Evolutionary conservation across 768 basidiomycete genomes (phyloP).

Genomic region (Amylocystis lapponica): DNA sequence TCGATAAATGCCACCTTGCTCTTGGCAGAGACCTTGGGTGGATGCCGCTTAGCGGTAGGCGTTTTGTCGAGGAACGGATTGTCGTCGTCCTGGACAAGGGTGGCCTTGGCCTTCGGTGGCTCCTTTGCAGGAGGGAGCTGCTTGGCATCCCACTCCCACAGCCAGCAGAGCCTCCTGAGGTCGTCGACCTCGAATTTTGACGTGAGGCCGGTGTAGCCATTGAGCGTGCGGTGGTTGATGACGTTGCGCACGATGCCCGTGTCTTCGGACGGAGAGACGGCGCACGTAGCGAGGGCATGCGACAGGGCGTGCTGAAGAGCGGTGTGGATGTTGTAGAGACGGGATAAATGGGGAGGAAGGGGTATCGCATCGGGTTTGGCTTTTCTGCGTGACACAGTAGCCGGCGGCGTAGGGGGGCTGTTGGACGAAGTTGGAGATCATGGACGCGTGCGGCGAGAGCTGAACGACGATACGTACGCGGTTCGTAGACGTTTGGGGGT

Average conservation of each 20-base stretch:
- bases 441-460: slow-evolving; percentile 1
- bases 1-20: slow-evolving; percentile 1
- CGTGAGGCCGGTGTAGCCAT: slow-evolving; percentile 60
- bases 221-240: slow-evolving; percentile 68
- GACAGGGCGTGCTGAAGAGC: slow-evolving; percentile 79
- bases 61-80: slow-evolving; percentile 65
- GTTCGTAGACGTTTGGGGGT: slow-evolving; percentile 66
- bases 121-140: slow-evolving; percentile 24
- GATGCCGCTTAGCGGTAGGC: slow-evolving; percentile 17
- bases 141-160: slow-evolving; percentile 82
- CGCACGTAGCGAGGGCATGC: slow-evolving; percentile 79
- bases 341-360: slow-evolving; percentile 54
- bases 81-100: slow-evolving; percentile 37
- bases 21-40: not conserved
- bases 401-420: slow-evolving; percentile 57
- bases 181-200: slow-evolving; percentile 64
- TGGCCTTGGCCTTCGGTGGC: slow-evolving; percentile 1
- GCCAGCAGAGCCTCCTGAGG: slow-evolving; percentile 73
- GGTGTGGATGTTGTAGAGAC: slow-evolving; percentile 59
- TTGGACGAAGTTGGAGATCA: not conserved
- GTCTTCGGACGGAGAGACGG: slow-evolving; percentile 69
- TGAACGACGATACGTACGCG: slow-evolving; percentile 3
- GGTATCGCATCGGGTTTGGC: slow-evolving; percentile 16
- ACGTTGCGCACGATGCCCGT: slow-evolving; percentile 74
- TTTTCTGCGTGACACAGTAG: slow-evolving; percentile 35